These are phyloP conservation scores for Dactylellina haptotyla DNA, from an alignment of 2,329 filamentous ascomycete species.

Conservation along the genomic window DNA sequence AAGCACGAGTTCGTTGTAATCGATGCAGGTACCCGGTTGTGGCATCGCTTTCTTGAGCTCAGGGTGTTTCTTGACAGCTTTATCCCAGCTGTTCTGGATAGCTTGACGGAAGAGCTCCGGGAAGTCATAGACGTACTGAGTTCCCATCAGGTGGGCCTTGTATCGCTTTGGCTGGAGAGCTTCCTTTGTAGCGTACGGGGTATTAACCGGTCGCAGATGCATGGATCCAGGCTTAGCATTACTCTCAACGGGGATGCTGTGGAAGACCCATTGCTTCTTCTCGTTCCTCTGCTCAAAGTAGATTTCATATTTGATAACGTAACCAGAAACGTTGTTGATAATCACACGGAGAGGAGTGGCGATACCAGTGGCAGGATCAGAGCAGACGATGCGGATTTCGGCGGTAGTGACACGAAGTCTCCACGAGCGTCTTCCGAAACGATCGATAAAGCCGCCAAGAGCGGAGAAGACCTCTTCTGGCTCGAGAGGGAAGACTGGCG, in stretches of 20 bases:
- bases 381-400: constrained; percentile 98
- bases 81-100: constrained; percentile 92
- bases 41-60: constrained; percentile 82
- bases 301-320: constrained; percentile 96
- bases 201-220: constrained; percentile 89
- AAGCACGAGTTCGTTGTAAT: constrained; percentile 91
- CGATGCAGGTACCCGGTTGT: constrained; percentile 86
- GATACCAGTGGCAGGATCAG: constrained; percentile 81
- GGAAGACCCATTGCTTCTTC: constrained; percentile 98
- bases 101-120: constrained; percentile 98
- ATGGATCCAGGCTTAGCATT: constrained; percentile 94
- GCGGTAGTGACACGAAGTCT: constrained; percentile 94
- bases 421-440: constrained; percentile 94
- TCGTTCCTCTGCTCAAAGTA: constrained; percentile 98
- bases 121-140: constrained; percentile 99
- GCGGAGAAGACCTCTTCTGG: constrained; percentile 91
- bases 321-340: constrained; percentile 98
- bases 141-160: constrained; percentile 99
- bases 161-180: constrained; percentile 98
- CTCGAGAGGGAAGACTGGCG: constrained; percentile 90
- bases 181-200: constrained; percentile 97
- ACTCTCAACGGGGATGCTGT: constrained; percentile 73
- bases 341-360: constrained; percentile 94
- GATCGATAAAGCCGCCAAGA: constrained; percentile 92
- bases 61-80: constrained; percentile 77